Evolutionary conservation across 2,329 filamentous ascomycete species (phyloP), one percentile per base, ranked within the genome.

Genomic region (Plenodomus lindquistii): DNA sequence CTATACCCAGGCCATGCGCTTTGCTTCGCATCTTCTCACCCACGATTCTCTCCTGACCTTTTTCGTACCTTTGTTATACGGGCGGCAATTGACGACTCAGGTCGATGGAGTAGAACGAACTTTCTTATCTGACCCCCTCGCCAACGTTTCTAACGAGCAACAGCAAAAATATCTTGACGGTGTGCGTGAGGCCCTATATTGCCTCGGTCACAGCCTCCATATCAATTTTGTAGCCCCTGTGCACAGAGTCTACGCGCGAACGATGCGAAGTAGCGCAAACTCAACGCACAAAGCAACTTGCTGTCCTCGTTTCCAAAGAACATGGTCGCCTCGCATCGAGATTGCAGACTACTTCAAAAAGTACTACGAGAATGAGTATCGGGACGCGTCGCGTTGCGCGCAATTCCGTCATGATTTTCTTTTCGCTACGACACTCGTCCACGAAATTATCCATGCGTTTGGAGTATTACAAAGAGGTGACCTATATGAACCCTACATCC

Each of bases 361-460:
- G 6, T 69, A 55, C 42, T 63, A 69, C 27, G 24, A 46, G 1
- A 47, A 55, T 19, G 53, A 66, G 1, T 69, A 70, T 35, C 39
- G 31, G 5, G 42, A 52, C 15, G 55, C 55, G 7, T 60, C 65
- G 15, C 54, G 45, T 2, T 66, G 65, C 42, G 63, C 65, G 8
- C 61, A 57, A 31, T 65, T 67, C 46, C 67, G 69, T 1, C 67
- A 69, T 41, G 69, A 72, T 20, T 73, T 73, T 36, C 59, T 60
- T 10, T 54, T 71, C 4, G 70, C 66, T 2, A 46, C 52, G 8
- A 62, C 62, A 1, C 40, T 72, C 3, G 50, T 71, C 4, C 70
- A 73, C 41, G 70, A 73, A 40, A 46, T 72, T 21, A 55, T 59
- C 3, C 70, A 73, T 55, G 68, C 69, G 20, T 50, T 71, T 20